These are phyloP conservation scores for Fonsecaea monophora DNA, from an alignment of 2,329 filamentous ascomycete species.

Conservation along the genomic window DNA sequence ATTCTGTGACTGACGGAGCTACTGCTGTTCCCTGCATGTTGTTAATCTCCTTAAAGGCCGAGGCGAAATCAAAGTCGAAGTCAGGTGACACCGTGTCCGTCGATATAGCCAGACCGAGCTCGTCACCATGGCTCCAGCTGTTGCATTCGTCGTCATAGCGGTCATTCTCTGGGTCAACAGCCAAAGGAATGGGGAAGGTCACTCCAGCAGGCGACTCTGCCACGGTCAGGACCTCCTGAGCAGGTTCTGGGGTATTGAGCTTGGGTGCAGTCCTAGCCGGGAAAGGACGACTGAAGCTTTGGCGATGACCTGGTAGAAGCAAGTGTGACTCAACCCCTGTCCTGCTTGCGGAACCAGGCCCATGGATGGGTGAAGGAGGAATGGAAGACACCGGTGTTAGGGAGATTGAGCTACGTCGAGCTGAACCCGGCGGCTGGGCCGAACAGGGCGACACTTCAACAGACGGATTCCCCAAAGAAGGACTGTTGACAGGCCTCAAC, in stretches of 20 bases:
- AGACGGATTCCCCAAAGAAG: constrained; percentile 20
- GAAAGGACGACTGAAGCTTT: constrained; percentile 34
- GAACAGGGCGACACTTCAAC: constrained; percentile 27
- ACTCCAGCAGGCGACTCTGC: constrained; percentile 14
- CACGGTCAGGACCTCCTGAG: background rate
- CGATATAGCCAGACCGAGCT: constrained; percentile 29
- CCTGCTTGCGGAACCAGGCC: constrained; percentile 7
- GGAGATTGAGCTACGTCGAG: constrained; percentile 27
- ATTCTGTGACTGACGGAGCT: background rate
- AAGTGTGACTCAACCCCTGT: constrained; percentile 17
- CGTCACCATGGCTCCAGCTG: constrained; percentile 37
- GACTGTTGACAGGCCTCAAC: constrained; percentile 21
- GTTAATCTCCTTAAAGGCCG: constrained; percentile 16
- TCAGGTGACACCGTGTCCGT: constrained; percentile 9
- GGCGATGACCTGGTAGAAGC: constrained; percentile 22
- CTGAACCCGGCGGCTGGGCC: constrained; percentile 16
- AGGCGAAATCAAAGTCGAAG: constrained; percentile 25
- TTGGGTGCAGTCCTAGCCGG: constrained; percentile 17
- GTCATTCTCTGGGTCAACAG: constrained; percentile 29
- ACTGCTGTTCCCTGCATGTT: constrained; percentile 5
- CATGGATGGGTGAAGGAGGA: constrained; percentile 28
- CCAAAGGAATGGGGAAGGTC: constrained; percentile 19
- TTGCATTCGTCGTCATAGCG: constrained; percentile 29
- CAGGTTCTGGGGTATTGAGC: constrained; percentile 7
- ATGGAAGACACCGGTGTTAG: constrained; percentile 28